A percentile compares a stretch with the other conserved stretches of the same genome.
Conservation (phyloP, 2,329 filamentous ascomycete species). For the Cercospora nicotianae region DNA sequence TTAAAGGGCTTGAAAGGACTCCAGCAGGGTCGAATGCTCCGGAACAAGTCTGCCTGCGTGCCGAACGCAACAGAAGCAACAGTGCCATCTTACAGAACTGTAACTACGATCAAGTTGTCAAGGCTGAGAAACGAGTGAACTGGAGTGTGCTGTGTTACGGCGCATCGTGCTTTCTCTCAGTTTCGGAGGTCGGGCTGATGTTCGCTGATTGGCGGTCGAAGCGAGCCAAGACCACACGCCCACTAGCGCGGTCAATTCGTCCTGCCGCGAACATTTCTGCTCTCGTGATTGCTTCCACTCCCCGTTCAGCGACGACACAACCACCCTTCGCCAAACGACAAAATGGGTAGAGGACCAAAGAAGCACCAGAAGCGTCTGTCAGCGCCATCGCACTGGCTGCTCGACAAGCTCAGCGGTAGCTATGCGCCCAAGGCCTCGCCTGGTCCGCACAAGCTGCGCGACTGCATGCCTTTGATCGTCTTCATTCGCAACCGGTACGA, state of each 20-base stretch:
- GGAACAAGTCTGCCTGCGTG: not conserved
- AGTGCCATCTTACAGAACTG: not conserved
- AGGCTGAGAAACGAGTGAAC: not conserved
- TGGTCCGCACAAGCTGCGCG: conserved; percentile 98
- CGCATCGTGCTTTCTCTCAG: not conserved
- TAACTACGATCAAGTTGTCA: not conserved
- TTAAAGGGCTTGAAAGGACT: not conserved
- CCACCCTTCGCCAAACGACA: conserved; percentile 44
- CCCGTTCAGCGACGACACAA: conserved; percentile 23
- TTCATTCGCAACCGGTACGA: conserved; percentile 77
- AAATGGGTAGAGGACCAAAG: conserved; percentile 63
- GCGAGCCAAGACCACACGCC: conserved; percentile 6
- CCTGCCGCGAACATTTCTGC: conserved; percentile 11
- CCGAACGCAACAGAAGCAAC: not conserved
- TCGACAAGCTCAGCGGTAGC: conserved; percentile 95
- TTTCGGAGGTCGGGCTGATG: not conserved
- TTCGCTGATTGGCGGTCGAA: not conserved
- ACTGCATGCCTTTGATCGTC: conserved; percentile 98
- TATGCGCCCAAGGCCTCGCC: conserved; percentile 67
- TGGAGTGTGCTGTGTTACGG: not conserved
- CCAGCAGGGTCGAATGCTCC: not conserved
- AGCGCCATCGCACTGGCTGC: conserved; percentile 98
- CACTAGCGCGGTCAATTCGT: conserved; percentile 8
- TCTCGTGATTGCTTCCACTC: conserved; percentile 9
- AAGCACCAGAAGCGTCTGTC: conserved; percentile 98